Evolutionary conservation across 139 green algal species (phyloP).

Genomic region (Chlamydomonas asymmetrica): DNA sequence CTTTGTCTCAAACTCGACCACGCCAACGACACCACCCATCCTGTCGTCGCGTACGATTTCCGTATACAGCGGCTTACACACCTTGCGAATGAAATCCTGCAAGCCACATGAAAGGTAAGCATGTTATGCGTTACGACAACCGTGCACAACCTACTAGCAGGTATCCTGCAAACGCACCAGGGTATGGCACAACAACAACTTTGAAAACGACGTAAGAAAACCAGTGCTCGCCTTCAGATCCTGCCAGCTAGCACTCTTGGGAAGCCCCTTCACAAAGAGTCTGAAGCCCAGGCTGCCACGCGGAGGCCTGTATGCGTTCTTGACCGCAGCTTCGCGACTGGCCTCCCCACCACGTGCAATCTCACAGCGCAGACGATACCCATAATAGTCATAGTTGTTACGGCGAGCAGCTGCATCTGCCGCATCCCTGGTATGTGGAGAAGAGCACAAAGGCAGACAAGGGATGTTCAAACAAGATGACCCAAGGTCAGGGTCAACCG

Average conservation of each 20-base stretch:
- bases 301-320: constrained; percentile 24
- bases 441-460: no score
- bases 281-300: constrained; percentile 43
- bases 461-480: no score
- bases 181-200: constrained; percentile 8
- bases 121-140: no score
- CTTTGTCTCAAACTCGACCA: constrained; percentile 53
- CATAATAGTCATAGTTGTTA: constrained; percentile 88
- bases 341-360: constrained; percentile 37
- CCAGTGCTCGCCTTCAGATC: constrained; percentile 75
- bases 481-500: no score
- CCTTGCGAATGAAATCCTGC: constrained; percentile 69
- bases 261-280: constrained; percentile 72
- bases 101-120: no score
- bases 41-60: constrained; percentile 72
- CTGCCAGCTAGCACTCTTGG: constrained; percentile 78
- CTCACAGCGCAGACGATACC: constrained; percentile 62
- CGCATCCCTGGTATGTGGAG: constrained; percentile 80
- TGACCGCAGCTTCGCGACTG: constrained; percentile 3
- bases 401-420: constrained; percentile 80
- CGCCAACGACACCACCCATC: constrained; percentile 38
- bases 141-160: no score
- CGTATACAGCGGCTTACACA: constrained; percentile 69
- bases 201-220: constrained; percentile 30
- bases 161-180: constrained; percentile 13